Evolutionary conservation across 1,284 basidiomycete genomes (phyloP), one percentile per base, ranked within the genome.

Genomic region (Puccinia novopanici): DNA sequence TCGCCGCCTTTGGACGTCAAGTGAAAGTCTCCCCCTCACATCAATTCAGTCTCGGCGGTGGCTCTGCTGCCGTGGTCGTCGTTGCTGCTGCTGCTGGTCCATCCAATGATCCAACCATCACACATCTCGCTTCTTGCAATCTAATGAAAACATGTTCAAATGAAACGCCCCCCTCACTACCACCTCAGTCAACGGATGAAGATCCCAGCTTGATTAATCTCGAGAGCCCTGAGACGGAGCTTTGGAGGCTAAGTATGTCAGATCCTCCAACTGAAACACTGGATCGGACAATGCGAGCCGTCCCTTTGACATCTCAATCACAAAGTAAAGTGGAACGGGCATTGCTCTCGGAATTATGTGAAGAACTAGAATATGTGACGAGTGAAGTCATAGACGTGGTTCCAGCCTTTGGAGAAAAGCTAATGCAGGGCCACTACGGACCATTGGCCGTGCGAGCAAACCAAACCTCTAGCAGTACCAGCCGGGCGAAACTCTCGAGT

Each of bases 401-500:
- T 24, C 75, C 75, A n/a, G 75, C 75, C 8, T 78, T 78, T 67
- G 75, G 75, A 4, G 75, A 78, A 22, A 78, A 78, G 45, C 42
- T 78, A 12, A 78, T 78, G 45, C 75, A 78, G 65, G 75, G 75
- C 19, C 61, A 78, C 65, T 78, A 78, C 30, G 75, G 75, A 37
- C 75, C 75, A n/a, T 45, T 78, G 40, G 75, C 75, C 24, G 75
- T 67, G 2, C 73, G 57, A 27, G 57, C 55, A 19, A 63, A 57
- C 30, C 59, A 45, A 45, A 30, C 19, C 30, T n/a, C n/a, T n/a
- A 54, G 6, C 24, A 19, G 27, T 22, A 3, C 2, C 40, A 15
- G 42, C 24, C 67, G 50, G 27, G 30, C 50, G 19, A 77, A 54
- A 22, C n/a, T 37, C 2, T 55, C 34, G 6, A 54, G 45, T 57